These are phyloP conservation scores for Paramecium sexaurelia DNA, from an alignment of 73 alveolate species.

Conservation along the genomic window DNA sequence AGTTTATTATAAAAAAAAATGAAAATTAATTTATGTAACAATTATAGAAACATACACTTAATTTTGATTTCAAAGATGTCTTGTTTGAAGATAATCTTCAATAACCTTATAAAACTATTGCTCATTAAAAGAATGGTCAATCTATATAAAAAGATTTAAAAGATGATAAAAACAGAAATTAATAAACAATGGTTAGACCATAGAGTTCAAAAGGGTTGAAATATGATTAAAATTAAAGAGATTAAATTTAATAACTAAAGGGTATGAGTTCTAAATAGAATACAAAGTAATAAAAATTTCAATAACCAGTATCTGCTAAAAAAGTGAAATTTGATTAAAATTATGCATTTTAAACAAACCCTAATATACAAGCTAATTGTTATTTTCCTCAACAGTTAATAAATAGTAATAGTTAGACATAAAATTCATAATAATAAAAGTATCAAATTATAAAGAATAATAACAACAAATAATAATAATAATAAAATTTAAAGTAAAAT, in stretches of 20 bases:
- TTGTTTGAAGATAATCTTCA: not conserved
- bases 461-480: not conserved
- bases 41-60: not conserved
- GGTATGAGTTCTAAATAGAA: not conserved
- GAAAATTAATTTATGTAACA: constrained; percentile 7
- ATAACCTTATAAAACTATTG: not conserved
- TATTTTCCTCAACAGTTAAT: not conserved
- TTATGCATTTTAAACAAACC: not conserved
- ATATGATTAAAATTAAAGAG: not conserved
- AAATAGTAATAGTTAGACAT: no score
- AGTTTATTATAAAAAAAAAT: constrained; percentile 47
- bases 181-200: not conserved
- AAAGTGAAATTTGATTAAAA: not conserved
- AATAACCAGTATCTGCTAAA: not conserved
- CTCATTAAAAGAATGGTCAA: not conserved
- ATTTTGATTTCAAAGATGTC: not conserved
- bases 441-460: not conserved
- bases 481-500: not conserved
- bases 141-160: not conserved
- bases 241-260: not conserved
- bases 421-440: not conserved
- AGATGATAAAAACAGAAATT: not conserved
- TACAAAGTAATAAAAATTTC: not conserved
- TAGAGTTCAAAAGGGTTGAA: not conserved
- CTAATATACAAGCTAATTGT: not conserved